These are phyloP conservation scores for Cercis canadensis DNA, from an alignment of 306 rosid genomes.

Conservation along the genomic window DNA sequence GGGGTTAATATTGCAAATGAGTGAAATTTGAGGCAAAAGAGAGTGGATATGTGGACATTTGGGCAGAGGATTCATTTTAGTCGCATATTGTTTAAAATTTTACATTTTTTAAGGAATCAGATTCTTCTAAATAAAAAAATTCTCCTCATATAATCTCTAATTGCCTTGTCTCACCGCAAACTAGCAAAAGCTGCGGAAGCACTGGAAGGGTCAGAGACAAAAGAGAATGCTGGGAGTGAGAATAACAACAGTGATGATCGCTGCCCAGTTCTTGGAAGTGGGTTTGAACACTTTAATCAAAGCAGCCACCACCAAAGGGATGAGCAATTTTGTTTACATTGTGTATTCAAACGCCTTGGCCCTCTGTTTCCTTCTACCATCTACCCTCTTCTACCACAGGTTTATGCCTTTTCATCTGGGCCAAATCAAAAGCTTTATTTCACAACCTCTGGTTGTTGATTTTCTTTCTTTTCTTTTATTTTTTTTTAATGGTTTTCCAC, in stretches of 20 bases:
- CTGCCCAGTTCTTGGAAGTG: slow-evolving; percentile 35
- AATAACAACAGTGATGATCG: slow-evolving; percentile 44
- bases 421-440: neutral
- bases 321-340: slow-evolving; percentile 46
- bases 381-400: slow-evolving; percentile 48
- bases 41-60: too few species aligned
- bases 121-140: too few species aligned
- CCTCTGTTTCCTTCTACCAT: slow-evolving; percentile 42
- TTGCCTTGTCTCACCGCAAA: too few species aligned
- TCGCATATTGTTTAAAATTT: too few species aligned
- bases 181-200: too few species aligned
- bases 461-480: neutral
- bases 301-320: slow-evolving; percentile 39
- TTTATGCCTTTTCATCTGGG: neutral
- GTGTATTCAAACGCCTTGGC: slow-evolving; percentile 47
- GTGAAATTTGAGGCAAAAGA: too few species aligned
- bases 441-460: neutral
- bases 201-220: neutral
- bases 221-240: slow-evolving; percentile 34
- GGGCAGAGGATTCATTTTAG: too few species aligned
- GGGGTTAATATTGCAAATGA: too few species aligned
- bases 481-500: neutral
- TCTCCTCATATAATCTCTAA: too few species aligned
- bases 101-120: too few species aligned
- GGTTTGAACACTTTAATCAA: slow-evolving; percentile 46